Conservation (phyloP, 768 basidiomycete genomes). For the Galerina sulciceps region DNA sequence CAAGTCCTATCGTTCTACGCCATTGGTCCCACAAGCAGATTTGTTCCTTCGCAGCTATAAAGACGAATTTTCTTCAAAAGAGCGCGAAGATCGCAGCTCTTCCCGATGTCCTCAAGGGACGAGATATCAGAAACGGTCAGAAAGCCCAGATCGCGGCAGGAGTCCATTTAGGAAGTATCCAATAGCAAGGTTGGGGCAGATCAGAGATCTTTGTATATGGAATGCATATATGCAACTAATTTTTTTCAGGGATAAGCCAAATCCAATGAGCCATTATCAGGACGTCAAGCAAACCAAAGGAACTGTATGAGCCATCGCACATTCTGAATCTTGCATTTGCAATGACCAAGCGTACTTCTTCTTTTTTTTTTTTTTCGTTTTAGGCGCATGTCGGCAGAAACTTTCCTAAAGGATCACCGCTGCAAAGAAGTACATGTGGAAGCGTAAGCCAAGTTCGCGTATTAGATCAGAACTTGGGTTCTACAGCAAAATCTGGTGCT, state of each 20-base stretch:
- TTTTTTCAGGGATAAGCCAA: neutral
- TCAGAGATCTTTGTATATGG: neutral
- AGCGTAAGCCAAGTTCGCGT: too few relatives aligned
- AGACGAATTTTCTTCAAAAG: neutral
- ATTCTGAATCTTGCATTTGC: too few relatives aligned
- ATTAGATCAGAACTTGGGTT: too few relatives aligned
- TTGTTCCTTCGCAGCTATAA: constrained; percentile 36
- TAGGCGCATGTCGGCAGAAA: too few relatives aligned
- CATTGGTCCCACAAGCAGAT: constrained; percentile 48
- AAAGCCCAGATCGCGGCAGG: neutral
- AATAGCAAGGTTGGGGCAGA: neutral
- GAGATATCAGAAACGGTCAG: neutral
- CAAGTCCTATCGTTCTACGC: constrained; percentile 30
- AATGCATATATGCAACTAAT: neutral
- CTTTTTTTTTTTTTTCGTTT: neutral
- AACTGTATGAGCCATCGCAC: neutral
- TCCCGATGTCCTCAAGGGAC: neutral
- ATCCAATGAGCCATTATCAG: neutral
- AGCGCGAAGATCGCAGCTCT: neutral
- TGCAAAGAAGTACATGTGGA: too few relatives aligned
- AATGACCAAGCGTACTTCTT: neutral
- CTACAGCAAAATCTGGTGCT: too few relatives aligned
- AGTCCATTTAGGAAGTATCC: neutral
- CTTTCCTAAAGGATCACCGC: too few relatives aligned
- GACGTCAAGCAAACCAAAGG: neutral